phyloP scores from a whole-genome alignment of 1,284 basidiomycete genomes.

The Leccinum angustisporum region DNA sequence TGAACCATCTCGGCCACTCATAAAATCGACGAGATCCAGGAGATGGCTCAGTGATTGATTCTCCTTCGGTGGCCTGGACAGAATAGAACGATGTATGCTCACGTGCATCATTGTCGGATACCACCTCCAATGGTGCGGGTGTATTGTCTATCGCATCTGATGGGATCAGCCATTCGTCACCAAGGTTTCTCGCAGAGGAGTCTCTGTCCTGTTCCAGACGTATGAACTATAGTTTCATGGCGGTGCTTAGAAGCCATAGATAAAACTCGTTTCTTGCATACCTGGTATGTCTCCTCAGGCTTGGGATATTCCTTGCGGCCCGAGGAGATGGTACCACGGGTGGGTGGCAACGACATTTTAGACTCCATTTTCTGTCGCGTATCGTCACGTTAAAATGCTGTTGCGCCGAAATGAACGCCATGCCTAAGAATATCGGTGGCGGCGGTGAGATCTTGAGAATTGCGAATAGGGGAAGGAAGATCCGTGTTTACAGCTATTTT shows the following conservation, averaged over 20 bases:
- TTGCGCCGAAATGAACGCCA: neutral
- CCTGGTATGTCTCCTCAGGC: slow-evolving; percentile 1
- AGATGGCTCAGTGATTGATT: no score
- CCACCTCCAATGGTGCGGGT: neutral
- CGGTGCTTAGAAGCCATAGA: neutral
- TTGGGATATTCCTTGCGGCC: neutral
- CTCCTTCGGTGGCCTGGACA: no score
- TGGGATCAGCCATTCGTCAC: neutral
- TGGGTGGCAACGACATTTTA: neutral
- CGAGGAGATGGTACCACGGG: neutral
- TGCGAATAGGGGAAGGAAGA: neutral
- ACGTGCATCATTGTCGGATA: no score
- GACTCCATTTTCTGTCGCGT: no score
- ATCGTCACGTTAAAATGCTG: no score
- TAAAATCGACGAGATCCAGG: no score
- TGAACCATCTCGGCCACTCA: neutral
- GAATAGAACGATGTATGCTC: no score
- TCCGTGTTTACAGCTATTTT: no score
- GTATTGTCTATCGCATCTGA: neutral
- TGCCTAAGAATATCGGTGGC: slow-evolving; percentile 8
- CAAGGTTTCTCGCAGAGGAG: neutral
- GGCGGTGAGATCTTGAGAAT: neutral
- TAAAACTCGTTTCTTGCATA: neutral
- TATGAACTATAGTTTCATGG: neutral
- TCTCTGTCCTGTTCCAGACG: slow-evolving; percentile 2